phyloP scores from a whole-genome alignment of 306 rosid genomes.

The Malus sylvestris region DNA sequence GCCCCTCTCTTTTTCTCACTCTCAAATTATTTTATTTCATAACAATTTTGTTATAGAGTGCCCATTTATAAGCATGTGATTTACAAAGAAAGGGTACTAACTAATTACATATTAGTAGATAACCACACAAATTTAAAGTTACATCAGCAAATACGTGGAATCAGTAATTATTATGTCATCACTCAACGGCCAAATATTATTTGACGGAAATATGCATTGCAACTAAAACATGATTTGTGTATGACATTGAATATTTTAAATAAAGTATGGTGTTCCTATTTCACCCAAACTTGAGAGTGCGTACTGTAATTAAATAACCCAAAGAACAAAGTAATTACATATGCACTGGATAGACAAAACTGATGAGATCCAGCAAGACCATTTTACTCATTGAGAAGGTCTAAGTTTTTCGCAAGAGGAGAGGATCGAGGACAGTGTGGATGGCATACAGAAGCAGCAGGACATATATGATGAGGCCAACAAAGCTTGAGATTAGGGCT shows the following conservation, averaged over 20 bases:
- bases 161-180: accelerated
- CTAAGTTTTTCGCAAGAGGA: constrained; percentile 35
- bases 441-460: constrained; percentile 49
- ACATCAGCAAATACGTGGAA: no score
- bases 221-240: neutral
- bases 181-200: no score
- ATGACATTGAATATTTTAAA: neutral
- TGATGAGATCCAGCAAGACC: neutral
- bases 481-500: constrained; percentile 43
- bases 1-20: no score
- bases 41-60: no score
- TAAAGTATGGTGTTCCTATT: no score
- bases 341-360: no score
- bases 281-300: neutral
- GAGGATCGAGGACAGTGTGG: constrained; percentile 52
- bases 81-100: no score
- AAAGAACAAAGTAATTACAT: no score
- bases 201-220: neutral
- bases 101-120: no score
- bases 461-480: constrained; percentile 30
- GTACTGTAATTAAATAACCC: neutral
- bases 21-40: no score
- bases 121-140: no score
- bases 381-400: neutral
- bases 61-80: no score